Evolutionary conservation across 106 monocot genomes (phyloP).

Genomic region (Acanthochlamys bracteata): DNA sequence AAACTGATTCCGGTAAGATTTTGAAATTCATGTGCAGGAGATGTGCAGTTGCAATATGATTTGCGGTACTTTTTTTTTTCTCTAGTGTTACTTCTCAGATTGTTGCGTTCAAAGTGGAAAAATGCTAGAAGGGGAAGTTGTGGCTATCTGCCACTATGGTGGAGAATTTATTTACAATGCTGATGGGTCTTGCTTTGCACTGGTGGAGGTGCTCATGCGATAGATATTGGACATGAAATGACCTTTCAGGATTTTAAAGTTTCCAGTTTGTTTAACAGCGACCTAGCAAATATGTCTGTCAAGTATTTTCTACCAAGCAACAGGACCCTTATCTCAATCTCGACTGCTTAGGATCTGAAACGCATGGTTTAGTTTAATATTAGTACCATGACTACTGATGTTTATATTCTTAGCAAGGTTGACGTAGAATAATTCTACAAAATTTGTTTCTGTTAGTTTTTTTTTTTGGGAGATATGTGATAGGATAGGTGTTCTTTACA

Average conservation of each 20-base stretch:
- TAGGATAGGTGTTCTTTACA: no score
- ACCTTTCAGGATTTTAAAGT: constrained; percentile 67
- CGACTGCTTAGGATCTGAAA: constrained; percentile 76
- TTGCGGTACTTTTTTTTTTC: no score
- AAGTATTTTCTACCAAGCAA: constrained; percentile 91
- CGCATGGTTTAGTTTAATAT: constrained; percentile 79
- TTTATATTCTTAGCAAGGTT: constrained; percentile 67
- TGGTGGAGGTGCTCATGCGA: constrained; percentile 89
- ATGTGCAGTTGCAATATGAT: no score
- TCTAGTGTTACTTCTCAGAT: no score
- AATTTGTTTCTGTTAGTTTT: no score
- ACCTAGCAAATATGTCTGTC: constrained; percentile 48
- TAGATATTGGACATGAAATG: constrained; percentile 64
- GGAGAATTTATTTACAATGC: constrained; percentile 59
- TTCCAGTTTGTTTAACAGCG: constrained; percentile 54
- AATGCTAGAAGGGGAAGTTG: constrained; percentile 41
- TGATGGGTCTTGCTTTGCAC: constrained; percentile 69
- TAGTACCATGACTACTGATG: constrained; percentile 40
- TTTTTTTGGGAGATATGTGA: no score
- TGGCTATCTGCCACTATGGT: constrained; percentile 94
- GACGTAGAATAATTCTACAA: no score
- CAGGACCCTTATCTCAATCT: constrained; percentile 74
- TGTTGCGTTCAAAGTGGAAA: not conserved
- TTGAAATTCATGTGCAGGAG: no score
- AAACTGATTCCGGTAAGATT: no score